These are phyloP conservation scores for Alloteropsis semialata DNA, from an alignment of 176 grass and related monocot genomes.

Conservation along the genomic window DNA sequence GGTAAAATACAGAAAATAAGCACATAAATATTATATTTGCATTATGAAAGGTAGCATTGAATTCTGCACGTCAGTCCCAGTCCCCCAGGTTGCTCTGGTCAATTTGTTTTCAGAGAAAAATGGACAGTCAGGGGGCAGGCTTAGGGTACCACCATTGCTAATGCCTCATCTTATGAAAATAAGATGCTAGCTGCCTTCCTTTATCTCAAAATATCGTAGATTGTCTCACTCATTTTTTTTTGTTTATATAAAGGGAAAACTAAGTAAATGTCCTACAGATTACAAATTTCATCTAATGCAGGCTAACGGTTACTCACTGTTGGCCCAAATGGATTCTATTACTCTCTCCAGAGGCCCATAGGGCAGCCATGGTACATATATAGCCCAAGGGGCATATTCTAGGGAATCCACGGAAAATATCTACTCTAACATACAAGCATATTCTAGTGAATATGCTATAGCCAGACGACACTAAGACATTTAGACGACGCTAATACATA, in stretches of 20 bases:
- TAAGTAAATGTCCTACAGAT: not conserved
- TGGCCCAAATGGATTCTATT: too few species aligned
- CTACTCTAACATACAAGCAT: too few species aligned
- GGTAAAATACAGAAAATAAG: not conserved
- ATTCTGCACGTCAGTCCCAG: not conserved
- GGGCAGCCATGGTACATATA: too few species aligned
- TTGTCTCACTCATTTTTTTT: not conserved
- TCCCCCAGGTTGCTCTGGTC: not conserved
- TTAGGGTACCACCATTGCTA: not conserved
- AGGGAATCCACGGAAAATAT: too few species aligned
- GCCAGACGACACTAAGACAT: too few species aligned
- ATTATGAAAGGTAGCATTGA: not conserved
- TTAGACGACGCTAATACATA: too few species aligned
- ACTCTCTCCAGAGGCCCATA: too few species aligned
- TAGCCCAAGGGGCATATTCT: too few species aligned
- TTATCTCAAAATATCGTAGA: not conserved
- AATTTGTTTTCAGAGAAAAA: not conserved
- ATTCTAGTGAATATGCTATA: too few species aligned
- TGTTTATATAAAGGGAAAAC: not conserved
- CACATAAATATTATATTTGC: not conserved
- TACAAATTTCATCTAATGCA: not conserved
- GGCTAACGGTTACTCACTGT: conserved; percentile 10
- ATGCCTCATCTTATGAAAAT: not conserved
- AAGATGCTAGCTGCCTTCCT: not conserved
- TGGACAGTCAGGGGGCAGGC: not conserved